Percentiles rank a stretch among this genome's conserved stretches.
phyloP scores from a whole-genome alignment of 352 stramenopile species.

The Globisporangium iwayamae region DNA sequence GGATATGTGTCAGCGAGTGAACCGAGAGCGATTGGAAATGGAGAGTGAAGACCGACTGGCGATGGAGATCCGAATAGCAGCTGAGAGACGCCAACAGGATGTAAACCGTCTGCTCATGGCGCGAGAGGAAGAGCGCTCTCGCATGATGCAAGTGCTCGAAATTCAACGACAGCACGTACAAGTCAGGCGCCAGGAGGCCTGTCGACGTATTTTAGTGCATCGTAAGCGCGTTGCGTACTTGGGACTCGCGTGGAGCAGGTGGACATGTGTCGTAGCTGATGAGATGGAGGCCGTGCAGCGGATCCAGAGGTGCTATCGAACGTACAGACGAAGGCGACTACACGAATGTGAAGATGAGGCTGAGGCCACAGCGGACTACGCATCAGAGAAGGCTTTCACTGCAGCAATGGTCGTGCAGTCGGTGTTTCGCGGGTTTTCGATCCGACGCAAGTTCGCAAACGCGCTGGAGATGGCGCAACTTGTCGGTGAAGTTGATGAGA shows the following conservation, averaged over 20 bases:
- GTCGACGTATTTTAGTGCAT: not conserved
- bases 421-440: constrained; percentile 62
- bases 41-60: constrained; percentile 10
- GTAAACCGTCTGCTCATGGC: constrained; percentile 13
- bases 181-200: not conserved
- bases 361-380: constrained; percentile 2
- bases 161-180: not conserved
- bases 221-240: constrained; percentile 4
- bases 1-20: not conserved
- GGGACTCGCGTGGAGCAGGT: constrained; percentile 1
- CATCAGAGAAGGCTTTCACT: constrained; percentile 2
- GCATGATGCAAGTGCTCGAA: constrained; percentile 3
- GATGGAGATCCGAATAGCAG: not conserved
- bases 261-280: not conserved
- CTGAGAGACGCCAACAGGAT: constrained; percentile 15
- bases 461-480: constrained; percentile 47
- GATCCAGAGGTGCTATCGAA: constrained; percentile 10
- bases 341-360: not conserved
- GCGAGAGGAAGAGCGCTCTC: constrained; percentile 14
- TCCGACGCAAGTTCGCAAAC: constrained; percentile 61
- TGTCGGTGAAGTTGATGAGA: constrained; percentile 22
- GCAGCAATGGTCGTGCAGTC: constrained; percentile 60
- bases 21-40: constrained; percentile 22
- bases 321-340: not conserved
- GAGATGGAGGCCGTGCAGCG: not conserved